Base-by-base conservation (phyloP, 257 asterid genomes). In the Prunella vulgaris region DNA sequence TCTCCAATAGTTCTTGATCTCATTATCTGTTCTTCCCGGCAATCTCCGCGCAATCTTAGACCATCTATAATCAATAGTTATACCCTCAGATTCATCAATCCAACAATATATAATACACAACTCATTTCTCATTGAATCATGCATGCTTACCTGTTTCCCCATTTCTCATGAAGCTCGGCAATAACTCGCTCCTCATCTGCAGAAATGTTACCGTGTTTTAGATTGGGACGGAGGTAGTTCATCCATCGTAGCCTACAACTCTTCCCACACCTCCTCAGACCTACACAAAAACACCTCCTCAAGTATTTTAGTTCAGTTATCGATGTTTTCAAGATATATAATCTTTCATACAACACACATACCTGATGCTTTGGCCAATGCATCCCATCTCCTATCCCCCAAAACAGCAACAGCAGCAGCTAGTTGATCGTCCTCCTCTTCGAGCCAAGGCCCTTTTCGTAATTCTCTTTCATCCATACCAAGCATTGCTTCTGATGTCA, bases 21-120 rank as follows among this genome's bases (percentile, higher is more conserved):
- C 96, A 53, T 90, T 90, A 33, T 90, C 96, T 2, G 97, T 90
- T 78, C 96, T 78, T 76, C 97, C 97, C 0, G 96, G 86, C 80
- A 90, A 70, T 66, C 78, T 80, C 69, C 74, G 70, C 1, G 96
- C 97, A 48, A 88, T 90, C 74, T 77, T 86, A 22, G 96, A 84
- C 97, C 97, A 90, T 81, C 95, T 90, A 35, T 35, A 33, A 35
- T 35, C 12, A 35, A 35, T 35, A 7, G 8, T 35, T 35, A 35
- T 5, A 33, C 7, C 38, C 38, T 33, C 38, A 33, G 10, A 33
- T 33, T 33, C 3, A 30, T 30, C 5, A 3, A 30, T 30, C 38
- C 9, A 57, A 4, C 12, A 72, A 13, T 5, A 27, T 5, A 28
- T 17, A 17, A 32, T 8, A 60, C 20, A 48, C 7, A 59, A 24